Evolutionary conservation across 1,284 basidiomycete genomes (phyloP).

Genomic region (Papiliotrema terrestris): DNA sequence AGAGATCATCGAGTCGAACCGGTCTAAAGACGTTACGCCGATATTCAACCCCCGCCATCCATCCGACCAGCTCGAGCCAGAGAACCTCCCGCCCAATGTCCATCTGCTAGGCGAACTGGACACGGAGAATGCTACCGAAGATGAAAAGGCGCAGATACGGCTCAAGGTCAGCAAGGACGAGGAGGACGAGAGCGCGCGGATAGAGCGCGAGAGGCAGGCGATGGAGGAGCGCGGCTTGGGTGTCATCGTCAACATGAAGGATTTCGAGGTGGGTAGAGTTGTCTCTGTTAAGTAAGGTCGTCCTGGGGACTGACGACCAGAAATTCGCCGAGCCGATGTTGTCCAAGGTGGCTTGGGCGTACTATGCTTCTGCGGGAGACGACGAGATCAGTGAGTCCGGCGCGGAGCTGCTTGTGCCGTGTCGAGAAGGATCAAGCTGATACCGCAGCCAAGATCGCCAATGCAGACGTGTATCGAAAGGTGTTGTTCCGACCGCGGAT

Average conservation of each 20-base stretch:
- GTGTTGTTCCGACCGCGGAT: slow-evolving; percentile 81
- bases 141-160: slow-evolving; percentile 31
- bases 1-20: slow-evolving; percentile 40
- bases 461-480: slow-evolving; percentile 67
- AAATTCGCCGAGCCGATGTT: slow-evolving; percentile 59
- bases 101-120: slow-evolving; percentile 30
- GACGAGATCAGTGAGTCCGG: slow-evolving; percentile 70
- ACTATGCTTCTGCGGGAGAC: slow-evolving; percentile 77
- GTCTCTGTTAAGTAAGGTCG: no score
- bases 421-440: background rate
- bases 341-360: slow-evolving; percentile 69
- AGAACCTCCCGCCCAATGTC: slow-evolving; percentile 38
- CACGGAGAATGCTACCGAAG: slow-evolving; percentile 18
- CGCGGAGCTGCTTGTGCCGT: background rate
- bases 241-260: slow-evolving; percentile 40
- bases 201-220: slow-evolving; percentile 27
- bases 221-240: slow-evolving; percentile 41
- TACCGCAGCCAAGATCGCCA: slow-evolving; percentile 54
- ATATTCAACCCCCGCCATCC: slow-evolving; percentile 46
- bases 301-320: slow-evolving; percentile 50
- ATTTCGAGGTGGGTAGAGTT: slow-evolving; percentile 37
- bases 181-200: slow-evolving; percentile 35
- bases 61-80: slow-evolving; percentile 36
- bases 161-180: slow-evolving; percentile 34
- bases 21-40: slow-evolving; percentile 40